Conservation (phyloP, 768 basidiomycete species). For the Serendipita vermifera region DNA sequence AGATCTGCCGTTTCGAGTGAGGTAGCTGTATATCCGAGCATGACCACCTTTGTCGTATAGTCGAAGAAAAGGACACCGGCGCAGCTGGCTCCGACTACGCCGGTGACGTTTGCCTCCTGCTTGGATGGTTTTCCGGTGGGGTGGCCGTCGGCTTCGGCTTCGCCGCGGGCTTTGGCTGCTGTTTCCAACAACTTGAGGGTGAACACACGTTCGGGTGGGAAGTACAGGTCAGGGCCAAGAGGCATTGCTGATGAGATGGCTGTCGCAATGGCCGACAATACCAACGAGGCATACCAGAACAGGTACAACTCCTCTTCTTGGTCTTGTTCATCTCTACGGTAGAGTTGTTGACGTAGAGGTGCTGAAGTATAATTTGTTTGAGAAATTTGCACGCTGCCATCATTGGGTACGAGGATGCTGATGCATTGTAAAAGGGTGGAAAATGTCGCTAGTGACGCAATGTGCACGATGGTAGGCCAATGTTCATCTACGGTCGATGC, state of each 20-base stretch:
- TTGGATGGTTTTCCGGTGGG: too few relatives aligned
- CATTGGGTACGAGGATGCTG: not conserved
- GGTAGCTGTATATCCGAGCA: constrained; percentile 60
- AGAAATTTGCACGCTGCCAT: not conserved
- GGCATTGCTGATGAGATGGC: constrained; percentile 42
- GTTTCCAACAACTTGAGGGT: constrained; percentile 50
- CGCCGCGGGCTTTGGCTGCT: constrained; percentile 9
- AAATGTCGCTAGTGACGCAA: not conserved
- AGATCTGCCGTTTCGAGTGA: constrained; percentile 79
- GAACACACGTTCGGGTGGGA: constrained; percentile 60
- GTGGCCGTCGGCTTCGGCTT: constrained; percentile 15
- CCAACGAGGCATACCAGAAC: constrained; percentile 43
- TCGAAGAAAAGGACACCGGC: constrained; percentile 57
- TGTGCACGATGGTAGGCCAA: not conserved
- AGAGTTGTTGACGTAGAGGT: not conserved
- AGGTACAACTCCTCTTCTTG: constrained; percentile 10
- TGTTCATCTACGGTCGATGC: not conserved
- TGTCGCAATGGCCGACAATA: constrained; percentile 35
- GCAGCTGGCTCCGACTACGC: not conserved
- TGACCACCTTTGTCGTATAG: constrained; percentile 77
- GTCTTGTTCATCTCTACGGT: not conserved
- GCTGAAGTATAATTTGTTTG: not conserved
- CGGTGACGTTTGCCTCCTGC: not conserved
- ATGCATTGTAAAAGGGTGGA: not conserved
- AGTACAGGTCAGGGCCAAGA: constrained; percentile 61